Base-by-base conservation (phyloP, 2,329 filamentous ascomycete genomes). In the Rutstroemia sp. region DNA sequence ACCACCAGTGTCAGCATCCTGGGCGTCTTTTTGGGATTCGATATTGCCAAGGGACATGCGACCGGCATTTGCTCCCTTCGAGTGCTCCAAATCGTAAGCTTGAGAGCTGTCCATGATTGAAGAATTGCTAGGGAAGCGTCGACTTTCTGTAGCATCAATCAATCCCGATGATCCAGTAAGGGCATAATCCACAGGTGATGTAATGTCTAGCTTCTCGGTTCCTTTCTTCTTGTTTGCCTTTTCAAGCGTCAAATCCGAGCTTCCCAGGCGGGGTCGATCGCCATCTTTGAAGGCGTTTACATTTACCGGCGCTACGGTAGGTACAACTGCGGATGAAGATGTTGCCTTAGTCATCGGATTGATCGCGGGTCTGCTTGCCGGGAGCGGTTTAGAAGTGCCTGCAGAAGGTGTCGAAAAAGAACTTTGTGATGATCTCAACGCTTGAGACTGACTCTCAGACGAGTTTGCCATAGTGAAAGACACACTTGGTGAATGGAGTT, bases 301-400 rank as follows among this genome's bases (percentile, higher is more conserved):
- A 50, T 77, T 77, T 12, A 78, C 70, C 3, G 81, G 76, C 1
- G 77, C 76, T 42, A 77, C 66, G 21, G 72, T 72, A 30, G 81
- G 76, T 59, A 64, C 58, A 23, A 64, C 60, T 23, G 61, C 63
- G 19, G 65, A 59, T 2, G 68, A 68, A n/a, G 63, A 51, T 1
- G 65, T 67, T 19, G 66, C 63, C 42, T 70, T 70, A 14, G 60
- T 60, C 60, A 67, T 66, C 9, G 67, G 63, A 9, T 68, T 63
- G 23, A 68, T 65, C 16, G 65, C 59, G 17, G 65, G 65, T 34
- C 64, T 63, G 34, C 44, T 64, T 39, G 63, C 65, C 12, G 63
- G 50, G 19, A 46, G 56, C 21, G 63, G 64, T 61, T 65, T 69
- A n/a, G 64, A 59, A n/a, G 64, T 62, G 16, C 19, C 21, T 16